These are phyloP conservation scores for Solanum chacoense DNA, from an alignment of 305 asterid species.

Conservation along the genomic window DNA sequence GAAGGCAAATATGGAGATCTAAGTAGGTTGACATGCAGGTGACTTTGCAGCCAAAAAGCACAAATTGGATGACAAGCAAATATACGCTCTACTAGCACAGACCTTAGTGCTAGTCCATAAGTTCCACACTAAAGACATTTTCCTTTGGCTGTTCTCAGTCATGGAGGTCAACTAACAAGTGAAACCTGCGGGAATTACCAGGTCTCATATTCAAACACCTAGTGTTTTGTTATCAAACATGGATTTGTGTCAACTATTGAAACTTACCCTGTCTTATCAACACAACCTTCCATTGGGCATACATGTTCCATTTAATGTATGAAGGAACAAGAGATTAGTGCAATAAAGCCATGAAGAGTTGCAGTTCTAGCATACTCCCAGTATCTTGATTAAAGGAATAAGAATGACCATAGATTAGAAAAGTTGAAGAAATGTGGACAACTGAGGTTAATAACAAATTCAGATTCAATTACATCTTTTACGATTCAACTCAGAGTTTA, in stretches of 20 bases:
- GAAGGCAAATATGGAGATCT: neutral
- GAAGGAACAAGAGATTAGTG: neutral
- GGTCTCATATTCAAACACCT: neutral
- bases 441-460: neutral
- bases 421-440: neutral
- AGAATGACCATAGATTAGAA: neutral
- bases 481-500: neutral
- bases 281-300: neutral
- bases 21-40: neutral
- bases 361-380: neutral
- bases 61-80: neutral
- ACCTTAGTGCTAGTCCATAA: neutral
- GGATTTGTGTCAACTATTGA: neutral
- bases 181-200: neutral
- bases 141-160: neutral
- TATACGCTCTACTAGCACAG: neutral
- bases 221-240: neutral
- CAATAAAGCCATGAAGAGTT: neutral
- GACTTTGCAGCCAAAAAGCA: neutral
- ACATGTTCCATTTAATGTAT: neutral
- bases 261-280: neutral
- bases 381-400: neutral
- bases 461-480: neutral
- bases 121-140: neutral
- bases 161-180: neutral